Base-by-base conservation (phyloP, 768 basidiomycete genomes). In the Suillus fuscotomentosus region DNA sequence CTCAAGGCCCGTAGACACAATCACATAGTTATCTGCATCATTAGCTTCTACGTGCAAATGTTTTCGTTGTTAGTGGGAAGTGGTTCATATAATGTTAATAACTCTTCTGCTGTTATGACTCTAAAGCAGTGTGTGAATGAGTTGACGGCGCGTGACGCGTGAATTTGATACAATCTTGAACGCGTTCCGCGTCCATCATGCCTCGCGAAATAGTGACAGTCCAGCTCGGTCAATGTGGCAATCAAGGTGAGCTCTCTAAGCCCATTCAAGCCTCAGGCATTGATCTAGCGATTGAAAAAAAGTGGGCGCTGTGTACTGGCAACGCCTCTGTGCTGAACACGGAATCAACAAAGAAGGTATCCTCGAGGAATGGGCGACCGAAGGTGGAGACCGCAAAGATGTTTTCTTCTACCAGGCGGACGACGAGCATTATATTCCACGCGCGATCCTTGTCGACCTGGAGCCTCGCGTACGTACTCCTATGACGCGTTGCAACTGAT, bases 341-440 rank as follows among this genome's bases (percentile, higher is more conserved):
- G 97, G 97, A 20, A 99, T 99, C 80, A 95, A 86, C 75, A 90
- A 91, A 64, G 92, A 96, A 70, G 97, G 97, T 36, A 94, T 94
- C 64, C 87, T 99, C 55, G 96, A 99, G 76, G 96, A 99, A 67
- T 97, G 94, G 92, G 95, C 96, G 7, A 92, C 90, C 1, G 95
- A 96, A 70, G 93, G 92, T 22, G 94, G 94, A 10, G 97, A 99
- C 78, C 84, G 97, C 70, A 99, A 99, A 74, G 97, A 99, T 78
- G 97, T 97, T 34, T 99, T 99, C 80, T 99, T 99, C 81, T 99
- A 99, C 75, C 97, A 99, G 76, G 97, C 97, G n/a, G 97, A 99
- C 75, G 97, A 99, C 72, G 97, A 99, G 75, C 96, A 97, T 71
- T 99, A 99, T 77, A 96, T 99, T 65, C 97, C 97, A 2, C 86